Base-by-base conservation (phyloP, 495 filamentous ascomycete species). In the Daldinia concentrica region DNA sequence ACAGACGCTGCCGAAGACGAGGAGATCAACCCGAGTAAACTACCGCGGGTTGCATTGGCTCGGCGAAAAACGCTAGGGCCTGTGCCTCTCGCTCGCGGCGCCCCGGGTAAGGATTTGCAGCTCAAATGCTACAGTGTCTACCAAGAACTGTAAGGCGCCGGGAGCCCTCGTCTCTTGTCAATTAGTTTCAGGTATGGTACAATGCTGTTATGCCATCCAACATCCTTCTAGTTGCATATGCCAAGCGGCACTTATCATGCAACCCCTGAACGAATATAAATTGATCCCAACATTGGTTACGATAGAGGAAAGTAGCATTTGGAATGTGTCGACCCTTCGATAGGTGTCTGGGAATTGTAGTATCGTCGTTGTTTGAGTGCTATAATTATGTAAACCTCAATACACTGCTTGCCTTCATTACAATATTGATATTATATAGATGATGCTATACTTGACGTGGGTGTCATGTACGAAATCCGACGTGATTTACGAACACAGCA, bases 141-240 rank as follows among this genome's bases (percentile, higher is more conserved):
- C 37, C 24, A 34, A 43, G 32, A 50, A 43, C 36, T 50, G 26
- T 4, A 58, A 32, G 34, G 15, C 26, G 6, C 9, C 4, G 1
- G 15, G 48, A 27, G 22, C 22, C 55, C 54, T 36, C 11, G 30
- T 48, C 9, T 58, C 22, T 43, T 15, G 41, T 55, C 48, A 51
- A 17, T 37, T 50, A 48, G 22, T 50, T 60, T 60, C 34, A 55
- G 55, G 36, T 14, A 70, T 43, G 29, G 58, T 55, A 19, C 36
- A 37, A 17, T 39, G 43, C 29, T 29, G 56, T 61, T 56, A 39
- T 30, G 59, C 54, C 52, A 39, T 34, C 22, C 27, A 27, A 34
- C 24, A 66, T 66, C 27, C 50, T 58, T 61, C 37, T 71, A 71
- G 39, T 50, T 62, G 68, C 62, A 71, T 71, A 71, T 50, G 68